Evolutionary conservation across 169 alveolate genomes (phyloP), one percentile per base, ranked within the genome.

Genomic region (Miamiensis avidus): DNA sequence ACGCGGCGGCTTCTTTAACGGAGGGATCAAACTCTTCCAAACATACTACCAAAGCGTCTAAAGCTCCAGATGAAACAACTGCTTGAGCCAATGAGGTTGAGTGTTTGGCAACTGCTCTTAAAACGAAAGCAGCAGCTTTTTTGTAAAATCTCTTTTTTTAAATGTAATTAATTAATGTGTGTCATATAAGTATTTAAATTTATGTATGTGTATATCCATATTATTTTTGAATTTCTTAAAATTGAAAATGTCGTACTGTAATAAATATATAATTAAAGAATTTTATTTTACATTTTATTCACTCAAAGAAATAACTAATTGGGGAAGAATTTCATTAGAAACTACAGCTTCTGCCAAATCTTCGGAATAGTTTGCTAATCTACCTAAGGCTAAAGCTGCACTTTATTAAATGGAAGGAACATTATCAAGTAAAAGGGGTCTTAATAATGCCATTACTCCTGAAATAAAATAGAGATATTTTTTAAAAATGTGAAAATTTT

Each of bases 21-120:
- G 97, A 93, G 0, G 99, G 98, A 81, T 98, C 99, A 84, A 98
- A 98, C 90, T 97, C 99, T 83, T 98, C 99, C 75, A 98, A 95
- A 88, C 99, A 98, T 74, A 93, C 90, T 27, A 97, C 98, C 33
- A 98, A 87, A 0, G 98, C 98, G 75, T 97, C 99, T 69, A 97
- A 90, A 25, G 99, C 98, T 29, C 99, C 99, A 6, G 97, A 91
- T 88, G 97, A 97, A 26, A 97, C 99, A 6, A 98, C 99, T 15
- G 97, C 98, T 94, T 96, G 97, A 31, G 99, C 99, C 49, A 98
- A 95, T 69, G 96, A 95, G 30, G 98, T 96, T 31, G 98, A 96
- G 92, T 98, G 99, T 94, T 98, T 98, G 69, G 99, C 97, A 78
- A 98, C 98, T 30, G 99, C 97, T 84, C 98, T 95, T 74, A 98